A percentile compares a stretch with the other conserved stretches of the same genome.
Conservation (phyloP, 2,329 filamentous ascomycete genomes). For the Fusarium lateritium region DNA sequence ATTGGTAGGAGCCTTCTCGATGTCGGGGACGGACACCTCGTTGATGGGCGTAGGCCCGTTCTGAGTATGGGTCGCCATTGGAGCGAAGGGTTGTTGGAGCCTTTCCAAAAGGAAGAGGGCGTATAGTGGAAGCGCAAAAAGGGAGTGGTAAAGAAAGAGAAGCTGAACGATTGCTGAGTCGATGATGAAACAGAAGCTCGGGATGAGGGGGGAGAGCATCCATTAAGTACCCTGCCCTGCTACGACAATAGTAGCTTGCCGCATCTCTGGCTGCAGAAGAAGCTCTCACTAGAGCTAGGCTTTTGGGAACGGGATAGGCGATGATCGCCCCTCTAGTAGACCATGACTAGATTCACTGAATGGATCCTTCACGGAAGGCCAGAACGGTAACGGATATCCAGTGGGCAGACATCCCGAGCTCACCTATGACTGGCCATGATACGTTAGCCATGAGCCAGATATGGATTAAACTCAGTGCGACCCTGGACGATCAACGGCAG, state of each 20-base stretch:
- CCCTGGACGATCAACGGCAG: conserved; percentile 3
- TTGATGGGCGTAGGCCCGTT: conserved; percentile 28
- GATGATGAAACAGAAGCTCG: background rate
- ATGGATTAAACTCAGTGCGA: conserved; percentile 11
- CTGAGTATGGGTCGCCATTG: conserved; percentile 23
- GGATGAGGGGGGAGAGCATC: conserved; percentile 1
- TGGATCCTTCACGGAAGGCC: conserved; percentile 11
- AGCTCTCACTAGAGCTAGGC: conserved; percentile 16
- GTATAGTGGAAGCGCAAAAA: background rate
- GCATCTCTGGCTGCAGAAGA: background rate
- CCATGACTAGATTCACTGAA: conserved; percentile 17
- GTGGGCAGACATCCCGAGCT: background rate
- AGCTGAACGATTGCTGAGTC: conserved; percentile 1
- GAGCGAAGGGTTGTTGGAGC: background rate
- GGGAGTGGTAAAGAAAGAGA: background rate
- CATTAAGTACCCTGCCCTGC: conserved; percentile 24
- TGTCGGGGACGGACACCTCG: conserved; percentile 23
- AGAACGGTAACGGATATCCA: conserved; percentile 7
- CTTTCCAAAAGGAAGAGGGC: conserved; percentile 1
- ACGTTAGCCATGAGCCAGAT: conserved; percentile 10
- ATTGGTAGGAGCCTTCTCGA: conserved; percentile 24
- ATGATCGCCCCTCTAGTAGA: conserved; percentile 20
- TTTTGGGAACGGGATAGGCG: conserved; percentile 6
- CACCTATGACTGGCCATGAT: conserved; percentile 9
- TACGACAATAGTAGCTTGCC: conserved; percentile 4